Evolutionary conservation across 2,329 filamentous ascomycete species (phyloP), one percentile per base, ranked within the genome.

Genomic region (Colletotrichum agaves): DNA sequence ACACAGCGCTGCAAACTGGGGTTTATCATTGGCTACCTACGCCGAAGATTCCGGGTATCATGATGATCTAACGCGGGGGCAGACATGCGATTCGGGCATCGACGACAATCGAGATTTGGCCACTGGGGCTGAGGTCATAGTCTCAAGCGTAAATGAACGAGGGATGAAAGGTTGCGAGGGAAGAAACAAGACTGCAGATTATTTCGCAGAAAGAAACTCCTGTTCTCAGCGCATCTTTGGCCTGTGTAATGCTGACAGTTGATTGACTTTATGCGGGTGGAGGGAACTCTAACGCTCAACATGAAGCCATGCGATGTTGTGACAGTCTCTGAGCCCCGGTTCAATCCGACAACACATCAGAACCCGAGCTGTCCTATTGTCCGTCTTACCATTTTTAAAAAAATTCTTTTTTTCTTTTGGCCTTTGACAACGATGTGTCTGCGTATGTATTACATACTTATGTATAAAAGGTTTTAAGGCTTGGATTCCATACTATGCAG

Each of bases 281-380:
- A 5, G 33, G 31, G 33, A 35, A 3, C 5, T 11, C 47, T 33
- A 62, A 57, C 35, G 21, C 58, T 52, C 19, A 12, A 57, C 17
- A 17, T 17, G 37, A 35, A 55, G 44, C 37, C 55, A 53, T 60
- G 55, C 62, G 35, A 50, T 37, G 43, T 56, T 53, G 53, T 60
- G 47, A 60, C 61, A 62, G 46, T 56, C n/a, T 33, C 19, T 41
- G 33, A 35, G 61, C 35, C 53, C 50, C 11, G 12, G 53, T 55
- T 64, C 55, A 53, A 53, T 64, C 65, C 65, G 65, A 64, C 55
- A 35, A 12, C 41, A 31, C 41, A 53, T 59, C 65, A 49, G 37
- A 13, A 64, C 43, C 61, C 61, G 33, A 68, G 65, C 61, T 53
- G 13, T 13, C 11, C 50, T 53, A 21, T 53, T 2, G 33, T 37